Percentiles rank a stretch among this genome's conserved stretches.
These are phyloP conservation scores for Metschnikowia lochheadii DNA, from an alignment of 805 yeast species.

Conservation along the genomic window DNA sequence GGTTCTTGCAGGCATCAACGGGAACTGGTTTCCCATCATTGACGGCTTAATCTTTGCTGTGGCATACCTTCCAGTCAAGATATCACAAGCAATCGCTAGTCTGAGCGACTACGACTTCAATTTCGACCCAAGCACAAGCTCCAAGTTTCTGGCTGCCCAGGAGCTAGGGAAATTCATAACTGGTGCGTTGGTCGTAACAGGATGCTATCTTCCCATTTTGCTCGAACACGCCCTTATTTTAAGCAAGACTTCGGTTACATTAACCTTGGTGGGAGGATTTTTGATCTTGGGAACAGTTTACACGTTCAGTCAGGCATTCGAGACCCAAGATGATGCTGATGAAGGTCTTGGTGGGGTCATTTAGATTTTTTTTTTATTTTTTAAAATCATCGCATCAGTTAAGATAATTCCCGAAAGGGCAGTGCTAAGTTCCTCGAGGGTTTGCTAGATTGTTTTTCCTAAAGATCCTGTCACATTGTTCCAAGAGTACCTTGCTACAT, in stretches of 20 bases:
- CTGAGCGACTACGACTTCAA: conserved; percentile 41
- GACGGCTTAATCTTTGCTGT: conserved; percentile 46
- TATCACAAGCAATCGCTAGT: conserved; percentile 29
- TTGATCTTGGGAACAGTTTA: conserved; percentile 81
- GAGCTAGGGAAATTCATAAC: conserved; percentile 80
- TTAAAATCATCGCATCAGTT: neutral
- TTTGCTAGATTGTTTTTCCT: neutral
- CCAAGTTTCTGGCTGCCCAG: conserved; percentile 35
- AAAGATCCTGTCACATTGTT: neutral
- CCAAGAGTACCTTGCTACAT: neutral
- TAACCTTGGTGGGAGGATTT: conserved; percentile 82
- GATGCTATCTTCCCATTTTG: conserved; percentile 66
- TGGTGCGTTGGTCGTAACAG: conserved; percentile 72
- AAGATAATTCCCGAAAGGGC: no score
- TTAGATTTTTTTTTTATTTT: neutral
- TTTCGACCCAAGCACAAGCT: conserved; percentile 31
- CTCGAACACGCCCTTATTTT: conserved; percentile 73
- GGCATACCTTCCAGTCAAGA: conserved; percentile 37
- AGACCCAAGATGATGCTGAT: conserved; percentile 31
- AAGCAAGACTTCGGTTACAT: conserved; percentile 61
- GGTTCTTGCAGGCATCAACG: conserved; percentile 79
- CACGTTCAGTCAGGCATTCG: conserved; percentile 76
- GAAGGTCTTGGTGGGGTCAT: conserved; percentile 15
- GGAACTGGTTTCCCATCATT: conserved; percentile 86
- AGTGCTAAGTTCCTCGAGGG: no score